Evolutionary conservation across 768 basidiomycete genomes (phyloP).

Genomic region (Leccinum variicolor): DNA sequence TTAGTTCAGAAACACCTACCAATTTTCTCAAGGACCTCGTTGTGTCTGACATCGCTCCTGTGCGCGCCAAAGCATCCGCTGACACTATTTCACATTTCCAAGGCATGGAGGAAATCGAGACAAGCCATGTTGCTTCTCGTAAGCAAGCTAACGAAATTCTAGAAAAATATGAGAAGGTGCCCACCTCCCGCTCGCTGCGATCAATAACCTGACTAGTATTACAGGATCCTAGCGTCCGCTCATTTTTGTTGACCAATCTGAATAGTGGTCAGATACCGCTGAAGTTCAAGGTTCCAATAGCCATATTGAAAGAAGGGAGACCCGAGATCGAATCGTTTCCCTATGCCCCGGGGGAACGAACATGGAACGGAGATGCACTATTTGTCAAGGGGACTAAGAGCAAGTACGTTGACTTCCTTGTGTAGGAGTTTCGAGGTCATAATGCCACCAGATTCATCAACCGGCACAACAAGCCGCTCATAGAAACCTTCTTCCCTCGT

Average conservation of each 20-base stretch:
- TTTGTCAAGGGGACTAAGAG: conserved; percentile 80
- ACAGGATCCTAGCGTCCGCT: conserved; percentile 72
- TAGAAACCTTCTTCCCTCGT: conserved; percentile 70
- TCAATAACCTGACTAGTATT: conserved; percentile 3
- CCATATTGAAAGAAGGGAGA: conserved; percentile 60
- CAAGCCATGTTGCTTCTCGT: conserved; percentile 51
- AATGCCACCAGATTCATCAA: conserved; percentile 63
- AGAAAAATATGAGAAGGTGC: conserved; percentile 57
- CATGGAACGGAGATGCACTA: conserved; percentile 58
- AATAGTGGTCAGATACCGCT: conserved; percentile 36
- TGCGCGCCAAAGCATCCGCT: conserved; percentile 48
- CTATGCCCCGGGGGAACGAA: conserved; percentile 51
- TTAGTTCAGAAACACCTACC: conserved; percentile 39
- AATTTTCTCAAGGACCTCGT: conserved; percentile 55
- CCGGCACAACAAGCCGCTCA: conserved; percentile 56
- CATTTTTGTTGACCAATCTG: conserved; percentile 87
- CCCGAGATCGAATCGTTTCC: conserved; percentile 77
- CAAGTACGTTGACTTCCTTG: conserved; percentile 42
- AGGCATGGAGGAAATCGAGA: conserved; percentile 74
- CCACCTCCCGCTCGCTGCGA: conserved; percentile 10
- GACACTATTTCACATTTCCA: conserved; percentile 68
- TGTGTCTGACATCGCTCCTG: conserved; percentile 81
- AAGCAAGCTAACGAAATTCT: conserved; percentile 70
- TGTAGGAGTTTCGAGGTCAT: not conserved
- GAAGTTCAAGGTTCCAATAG: conserved; percentile 74